Evolutionary conservation across 208 protist genomes (phyloP), one percentile per base, ranked within the genome.

Genomic region (Trypanosoma theileri): DNA sequence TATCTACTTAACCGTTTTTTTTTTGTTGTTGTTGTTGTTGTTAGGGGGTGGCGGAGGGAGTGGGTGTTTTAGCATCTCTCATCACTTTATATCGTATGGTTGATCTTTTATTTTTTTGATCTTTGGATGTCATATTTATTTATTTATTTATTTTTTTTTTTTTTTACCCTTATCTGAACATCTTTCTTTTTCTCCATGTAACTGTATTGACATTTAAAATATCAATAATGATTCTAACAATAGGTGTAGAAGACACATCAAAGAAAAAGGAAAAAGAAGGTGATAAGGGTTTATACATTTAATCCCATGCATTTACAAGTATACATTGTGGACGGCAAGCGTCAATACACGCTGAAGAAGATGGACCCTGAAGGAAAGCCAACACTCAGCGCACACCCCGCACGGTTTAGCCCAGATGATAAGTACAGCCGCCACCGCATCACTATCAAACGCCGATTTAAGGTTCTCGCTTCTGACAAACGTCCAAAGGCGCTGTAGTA

Each of bases 261-360:
- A 35, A 1, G 28, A 35, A 35, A 35, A 6, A 35, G 6, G 28
- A 35, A 35, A 35, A 35, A 35, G 1, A 35, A 35, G 28, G 28
- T 6, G 28, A 35, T 1, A 35, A 35, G 6, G 6, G 28, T 35
- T 35, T 35, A 35, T 6, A 35, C 28, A 35, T 35, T 71, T 44
- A 64, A 58, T 61, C 65, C 48, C 50, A 96, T 88, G 88, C 89
- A 96, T 81, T 81, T 87, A 17, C 85, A 91, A 58, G 84, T 83
- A 51, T 97, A 84, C 66, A 58, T 83, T n/a, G 85, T 88, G 13
- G 78, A 91, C 56, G 92, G 92, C 55, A 96, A 93, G 81, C 81
- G 91, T 14, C 88, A 93, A 26, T 97, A 97, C 82, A 97, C 93
- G 63, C 79, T 97, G 21, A 96, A 97, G 78, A 97, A 97, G 81